Evolutionary conservation across 495 filamentous ascomycete species (phyloP), one percentile per base, ranked within the genome.

Genomic region (Clohesyomyces aquaticus): DNA sequence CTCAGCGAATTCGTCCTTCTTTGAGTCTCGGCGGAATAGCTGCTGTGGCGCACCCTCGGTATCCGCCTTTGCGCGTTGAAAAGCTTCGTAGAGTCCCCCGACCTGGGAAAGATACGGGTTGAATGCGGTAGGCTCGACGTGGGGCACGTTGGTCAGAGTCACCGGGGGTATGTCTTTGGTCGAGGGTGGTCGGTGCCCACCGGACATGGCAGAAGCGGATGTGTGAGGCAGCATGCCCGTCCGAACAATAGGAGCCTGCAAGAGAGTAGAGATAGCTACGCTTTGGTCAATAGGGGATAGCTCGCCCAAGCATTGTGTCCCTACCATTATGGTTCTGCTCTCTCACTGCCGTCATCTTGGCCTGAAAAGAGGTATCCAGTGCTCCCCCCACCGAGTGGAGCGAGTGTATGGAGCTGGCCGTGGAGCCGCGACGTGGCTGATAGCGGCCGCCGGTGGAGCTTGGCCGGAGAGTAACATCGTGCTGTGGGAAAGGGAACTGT

Each of bases 121-220:
- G 74, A 99, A 98, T 21, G 85, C 86, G 58, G 87, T 83, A 0
- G 84, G 71, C 16, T 97, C 91, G 29, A 98, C 82, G 67, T 89
- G 88, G 1, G 87, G 84, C 52, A 98, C 92, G 59, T 95, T 96
- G 4, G 93, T 93, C 55, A 99, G 79, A 0, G 91, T 88, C 8
- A 99, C 94, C 0, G 94, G 93, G 0, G 94, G 92, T 49, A 99
- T 99, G 73, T 99, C 94, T 76, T 84, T 85, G 6, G 93, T 79
- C n/a, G 90, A 92, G 0, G 94, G 94, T 4, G 90, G 86, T 59
- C 87, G 92, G 68, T 91, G 91, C 38, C 86, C 78, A 61, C n/a
- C n/a, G n/a, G 84, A 86, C 4, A 82, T 82, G 23, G 84, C 76
- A 0, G 90, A 79, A 4, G 85, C 82, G 2, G 87, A 76, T 1